Conservation (phyloP, 1,284 basidiomycete genomes). For the Athelia psychrophila region DNA sequence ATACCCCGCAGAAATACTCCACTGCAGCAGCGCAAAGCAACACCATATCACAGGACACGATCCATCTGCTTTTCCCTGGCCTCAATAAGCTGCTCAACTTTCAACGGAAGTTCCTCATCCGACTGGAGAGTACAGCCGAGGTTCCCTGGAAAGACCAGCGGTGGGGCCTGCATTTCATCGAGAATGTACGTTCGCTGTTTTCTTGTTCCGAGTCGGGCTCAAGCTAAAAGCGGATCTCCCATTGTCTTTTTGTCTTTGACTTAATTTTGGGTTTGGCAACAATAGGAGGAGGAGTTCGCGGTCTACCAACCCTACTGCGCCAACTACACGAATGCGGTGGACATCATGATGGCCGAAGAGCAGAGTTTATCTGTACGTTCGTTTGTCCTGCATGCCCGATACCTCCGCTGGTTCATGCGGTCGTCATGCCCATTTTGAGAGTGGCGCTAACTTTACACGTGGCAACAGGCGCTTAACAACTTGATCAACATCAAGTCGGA, state of each 20-base stretch:
- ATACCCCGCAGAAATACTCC: slow-evolving; percentile 67
- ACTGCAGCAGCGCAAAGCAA: slow-evolving; percentile 78
- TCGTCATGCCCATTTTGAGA: slow-evolving; percentile 34
- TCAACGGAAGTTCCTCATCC: slow-evolving; percentile 95
- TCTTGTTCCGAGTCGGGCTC: slow-evolving; percentile 19
- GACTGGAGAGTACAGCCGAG: slow-evolving; percentile 85
- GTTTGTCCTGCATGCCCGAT: slow-evolving; percentile 5
- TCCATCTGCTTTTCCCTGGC: slow-evolving; percentile 94
- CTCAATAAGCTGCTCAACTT: slow-evolving; percentile 96
- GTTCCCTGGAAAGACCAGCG: slow-evolving; percentile 82
- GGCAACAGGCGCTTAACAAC: slow-evolving; percentile 63
- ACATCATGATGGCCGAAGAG: slow-evolving; percentile 84
- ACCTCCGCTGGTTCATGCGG: slow-evolving; percentile 28
- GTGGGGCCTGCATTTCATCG: slow-evolving; percentile 85
- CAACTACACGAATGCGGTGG: slow-evolving; percentile 88
- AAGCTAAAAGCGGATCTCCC: slow-evolving; percentile 32
- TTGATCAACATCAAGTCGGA: slow-evolving; percentile 85
- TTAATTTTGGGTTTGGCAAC: slow-evolving; percentile 36
- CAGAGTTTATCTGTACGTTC: slow-evolving; percentile 76
- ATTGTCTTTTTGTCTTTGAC: slow-evolving; percentile 32
- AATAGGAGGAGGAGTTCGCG: slow-evolving; percentile 90
- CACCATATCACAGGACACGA: slow-evolving; percentile 90
- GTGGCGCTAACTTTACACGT: slow-evolving; percentile 33
- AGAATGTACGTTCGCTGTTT: slow-evolving; percentile 59
- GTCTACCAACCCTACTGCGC: slow-evolving; percentile 98